These are phyloP conservation scores for Heimioporus sp. DNA, from an alignment of 768 basidiomycete genomes.

Conservation along the genomic window DNA sequence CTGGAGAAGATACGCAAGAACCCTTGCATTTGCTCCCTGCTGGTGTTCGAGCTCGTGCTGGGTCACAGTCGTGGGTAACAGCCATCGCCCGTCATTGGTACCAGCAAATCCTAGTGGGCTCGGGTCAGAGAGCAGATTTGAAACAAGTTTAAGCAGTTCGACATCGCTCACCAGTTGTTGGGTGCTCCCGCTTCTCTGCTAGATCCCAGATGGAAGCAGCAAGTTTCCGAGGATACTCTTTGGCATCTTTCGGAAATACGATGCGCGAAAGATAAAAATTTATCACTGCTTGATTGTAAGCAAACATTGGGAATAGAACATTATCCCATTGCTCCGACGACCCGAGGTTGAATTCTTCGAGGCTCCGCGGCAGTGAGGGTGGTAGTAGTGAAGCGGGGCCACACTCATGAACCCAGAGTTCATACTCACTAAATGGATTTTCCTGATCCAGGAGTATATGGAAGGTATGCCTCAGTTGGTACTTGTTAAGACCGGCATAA, in stretches of 20 bases:
- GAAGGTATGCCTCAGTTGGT: background rate
- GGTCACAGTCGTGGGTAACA: constrained; percentile 14
- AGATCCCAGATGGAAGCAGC: background rate
- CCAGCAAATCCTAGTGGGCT: constrained; percentile 41
- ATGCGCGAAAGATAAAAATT: constrained; percentile 15
- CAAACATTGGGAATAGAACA: background rate
- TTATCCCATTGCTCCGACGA: constrained; percentile 1
- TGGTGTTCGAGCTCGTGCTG: constrained; percentile 30
- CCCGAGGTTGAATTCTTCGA: background rate
- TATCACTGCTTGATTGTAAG: background rate
- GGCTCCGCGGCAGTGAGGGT: background rate
- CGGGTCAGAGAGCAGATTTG: too few species aligned
- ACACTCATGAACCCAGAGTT: background rate
- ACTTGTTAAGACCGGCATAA: background rate
- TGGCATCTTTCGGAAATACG: background rate
- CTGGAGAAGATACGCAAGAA: constrained; percentile 17
- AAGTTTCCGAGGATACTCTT: background rate
- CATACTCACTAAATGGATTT: background rate
- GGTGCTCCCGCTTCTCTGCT: background rate
- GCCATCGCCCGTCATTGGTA: constrained; percentile 47
- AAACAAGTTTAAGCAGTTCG: too few species aligned
- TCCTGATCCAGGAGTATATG: background rate
- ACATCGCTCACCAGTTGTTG: background rate
- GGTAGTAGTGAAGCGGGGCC: background rate
- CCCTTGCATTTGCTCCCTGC: constrained; percentile 37